Conservation (phyloP, 371 early-diverging fungal genomes). For the Syncephalastrum sp. region DNA sequence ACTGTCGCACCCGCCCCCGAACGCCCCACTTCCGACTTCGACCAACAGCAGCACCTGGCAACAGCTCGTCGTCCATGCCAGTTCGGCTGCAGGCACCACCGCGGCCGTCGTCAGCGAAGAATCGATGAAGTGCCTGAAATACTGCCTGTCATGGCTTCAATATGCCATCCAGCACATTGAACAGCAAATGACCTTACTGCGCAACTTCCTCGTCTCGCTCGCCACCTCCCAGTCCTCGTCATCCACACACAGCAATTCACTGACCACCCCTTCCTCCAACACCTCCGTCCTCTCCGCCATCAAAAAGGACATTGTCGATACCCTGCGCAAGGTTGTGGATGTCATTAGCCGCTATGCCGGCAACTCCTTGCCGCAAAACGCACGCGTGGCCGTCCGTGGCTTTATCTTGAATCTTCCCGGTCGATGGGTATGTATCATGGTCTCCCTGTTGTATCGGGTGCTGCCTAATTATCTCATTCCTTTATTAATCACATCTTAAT, state of each 20-base stretch:
- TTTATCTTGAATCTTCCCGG: constrained; percentile 84
- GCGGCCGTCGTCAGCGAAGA: constrained; percentile 78
- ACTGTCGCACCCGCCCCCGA: constrained; percentile 3
- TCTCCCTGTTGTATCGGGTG: not conserved
- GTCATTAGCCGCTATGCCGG: constrained; percentile 87
- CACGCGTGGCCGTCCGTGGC: constrained; percentile 78
- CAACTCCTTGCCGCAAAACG: constrained; percentile 81
- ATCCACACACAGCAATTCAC: constrained; percentile 6
- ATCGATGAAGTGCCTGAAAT: constrained; percentile 72
- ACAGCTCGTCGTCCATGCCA: constrained; percentile 66
- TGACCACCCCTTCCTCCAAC: constrained; percentile 8
- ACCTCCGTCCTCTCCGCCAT: constrained; percentile 57
- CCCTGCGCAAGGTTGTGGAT: constrained; percentile 83
- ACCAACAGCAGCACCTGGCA: constrained; percentile 54
- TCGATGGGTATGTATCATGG: constrained; percentile 61
- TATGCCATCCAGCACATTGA: constrained; percentile 83
- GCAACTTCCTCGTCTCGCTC: constrained; percentile 60
- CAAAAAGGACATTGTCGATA: constrained; percentile 81
- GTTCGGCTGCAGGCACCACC: constrained; percentile 66
- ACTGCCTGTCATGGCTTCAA: constrained; percentile 82
- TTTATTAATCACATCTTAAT: not conserved
- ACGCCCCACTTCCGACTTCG: not conserved
- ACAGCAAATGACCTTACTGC: constrained; percentile 70
- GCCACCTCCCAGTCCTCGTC: constrained; percentile 26
- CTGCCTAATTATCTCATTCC: too few species aligned